These are phyloP conservation scores for Neurospora africana DNA, from an alignment of 495 filamentous ascomycete genomes.

Conservation along the genomic window DNA sequence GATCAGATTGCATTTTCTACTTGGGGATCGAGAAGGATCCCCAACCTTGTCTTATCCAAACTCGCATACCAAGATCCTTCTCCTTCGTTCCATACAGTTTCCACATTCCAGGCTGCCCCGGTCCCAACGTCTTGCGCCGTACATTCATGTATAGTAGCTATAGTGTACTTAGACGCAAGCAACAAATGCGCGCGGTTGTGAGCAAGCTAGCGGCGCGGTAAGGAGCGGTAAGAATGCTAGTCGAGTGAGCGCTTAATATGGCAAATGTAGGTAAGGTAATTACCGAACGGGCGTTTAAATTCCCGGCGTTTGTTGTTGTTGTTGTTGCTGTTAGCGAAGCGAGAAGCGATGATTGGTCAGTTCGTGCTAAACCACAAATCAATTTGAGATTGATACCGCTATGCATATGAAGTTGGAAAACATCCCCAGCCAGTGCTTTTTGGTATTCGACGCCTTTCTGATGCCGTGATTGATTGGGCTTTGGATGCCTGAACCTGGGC, in stretches of 20 bases:
- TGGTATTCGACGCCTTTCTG: rapidly evolving
- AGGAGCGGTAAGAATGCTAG: neutral
- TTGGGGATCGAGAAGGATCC: neutral
- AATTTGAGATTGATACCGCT: too few relatives aligned
- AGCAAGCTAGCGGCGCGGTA: too few relatives aligned
- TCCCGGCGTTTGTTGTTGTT: neutral
- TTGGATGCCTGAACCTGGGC: too few relatives aligned
- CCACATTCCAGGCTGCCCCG: neutral
- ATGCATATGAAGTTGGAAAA: too few relatives aligned
- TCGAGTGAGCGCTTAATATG: too few relatives aligned
- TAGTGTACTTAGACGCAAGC: too few relatives aligned
- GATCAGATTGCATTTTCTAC: neutral
- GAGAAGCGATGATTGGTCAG: neutral
- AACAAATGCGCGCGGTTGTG: too few relatives aligned
- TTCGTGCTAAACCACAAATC: too few relatives aligned
- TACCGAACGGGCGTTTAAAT: neutral
- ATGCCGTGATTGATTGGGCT: neutral
- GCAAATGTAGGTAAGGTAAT: neutral
- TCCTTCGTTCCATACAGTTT: neutral
- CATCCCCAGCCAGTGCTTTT: neutral
- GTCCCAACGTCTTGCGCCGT: neutral
- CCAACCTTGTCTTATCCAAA: neutral
- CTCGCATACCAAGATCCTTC: neutral
- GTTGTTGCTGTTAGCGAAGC: neutral
- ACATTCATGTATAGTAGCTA: neutral